Evolutionary conservation across 2,329 filamentous ascomycete genomes (phyloP).

Genomic region (Sporothrix euskadiensis): DNA sequence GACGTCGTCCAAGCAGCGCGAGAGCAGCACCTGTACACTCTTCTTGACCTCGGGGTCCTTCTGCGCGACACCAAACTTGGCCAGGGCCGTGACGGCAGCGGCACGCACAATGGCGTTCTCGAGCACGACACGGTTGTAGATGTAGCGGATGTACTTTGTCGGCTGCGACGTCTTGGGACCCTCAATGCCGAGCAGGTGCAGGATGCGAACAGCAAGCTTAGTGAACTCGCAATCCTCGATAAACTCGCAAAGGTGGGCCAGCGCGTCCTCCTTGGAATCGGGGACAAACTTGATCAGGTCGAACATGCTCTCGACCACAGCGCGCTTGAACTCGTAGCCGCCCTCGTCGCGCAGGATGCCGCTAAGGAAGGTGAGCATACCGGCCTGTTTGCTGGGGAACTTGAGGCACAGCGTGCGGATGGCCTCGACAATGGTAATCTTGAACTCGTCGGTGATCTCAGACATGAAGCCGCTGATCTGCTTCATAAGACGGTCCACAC

Average conservation of each 20-base stretch:
- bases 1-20: slow-evolving; percentile 90
- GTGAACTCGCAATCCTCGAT: slow-evolving; percentile 99
- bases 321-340: slow-evolving; percentile 96
- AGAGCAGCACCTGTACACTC: slow-evolving; percentile 89
- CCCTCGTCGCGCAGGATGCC: slow-evolving; percentile 96
- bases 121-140: slow-evolving; percentile 96
- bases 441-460: slow-evolving; percentile 98
- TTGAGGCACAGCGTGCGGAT: slow-evolving; percentile 96
- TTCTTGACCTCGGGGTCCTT: slow-evolving; percentile 96
- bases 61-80: slow-evolving; percentile 96
- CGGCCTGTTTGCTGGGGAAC: slow-evolving; percentile 96
- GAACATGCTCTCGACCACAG: slow-evolving; percentile 98
- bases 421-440: slow-evolving; percentile 99
- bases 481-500: slow-evolving; percentile 96
- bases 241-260: slow-evolving; percentile 96
- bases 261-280: slow-evolving; percentile 75
- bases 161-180: slow-evolving; percentile 93
- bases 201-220: slow-evolving; percentile 90
- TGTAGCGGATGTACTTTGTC: slow-evolving; percentile 98
- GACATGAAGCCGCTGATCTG: slow-evolving; percentile 98
- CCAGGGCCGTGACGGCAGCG: slow-evolving; percentile 89
- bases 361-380: slow-evolving; percentile 95
- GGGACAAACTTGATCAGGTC: slow-evolving; percentile 99
- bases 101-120: slow-evolving; percentile 96
- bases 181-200: slow-evolving; percentile 91